A percentile compares a stretch with the other conserved stretches of the same genome.
Conservation (phyloP, 495 filamentous ascomycete genomes). For the Lasiosphaeria miniovina region DNA sequence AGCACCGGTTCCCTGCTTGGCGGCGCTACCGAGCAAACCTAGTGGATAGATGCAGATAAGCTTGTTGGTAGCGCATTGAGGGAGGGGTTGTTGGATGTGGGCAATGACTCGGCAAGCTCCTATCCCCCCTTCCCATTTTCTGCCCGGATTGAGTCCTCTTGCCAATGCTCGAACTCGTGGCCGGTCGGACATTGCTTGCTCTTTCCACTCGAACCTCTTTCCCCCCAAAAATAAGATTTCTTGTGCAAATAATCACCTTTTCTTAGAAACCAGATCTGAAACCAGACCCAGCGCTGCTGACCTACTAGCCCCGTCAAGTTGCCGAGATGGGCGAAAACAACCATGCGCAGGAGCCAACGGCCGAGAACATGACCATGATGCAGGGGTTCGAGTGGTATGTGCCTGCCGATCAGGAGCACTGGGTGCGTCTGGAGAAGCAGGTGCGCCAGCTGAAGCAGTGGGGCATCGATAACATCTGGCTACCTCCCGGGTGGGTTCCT, state of each 20-base stretch:
- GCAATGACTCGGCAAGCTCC: conserved; percentile 1
- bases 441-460: conserved; percentile 55
- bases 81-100: too few relatives aligned
- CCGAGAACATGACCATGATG: conserved; percentile 59
- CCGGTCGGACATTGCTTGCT: background rate
- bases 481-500: conserved; percentile 55
- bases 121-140: background rate
- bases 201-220: background rate
- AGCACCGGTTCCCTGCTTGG: too few relatives aligned
- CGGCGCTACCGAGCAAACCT: too few relatives aligned
- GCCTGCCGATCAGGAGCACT: conserved; percentile 62
- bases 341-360: conserved; percentile 16
- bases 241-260: background rate
- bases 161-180: background rate
- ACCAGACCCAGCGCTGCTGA: background rate
- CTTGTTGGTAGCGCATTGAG: too few relatives aligned
- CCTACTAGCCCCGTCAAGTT: conserved; percentile 8
- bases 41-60: too few relatives aligned
- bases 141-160: background rate
- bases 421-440: conserved; percentile 54
- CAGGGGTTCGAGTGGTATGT: conserved; percentile 78
- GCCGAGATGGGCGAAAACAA: conserved; percentile 13
- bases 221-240: background rate
- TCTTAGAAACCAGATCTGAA: background rate
- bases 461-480: conserved; percentile 67